phyloP scores from a whole-genome alignment of 1,139 yeast species.

The Suhomyces kunorum region DNA sequence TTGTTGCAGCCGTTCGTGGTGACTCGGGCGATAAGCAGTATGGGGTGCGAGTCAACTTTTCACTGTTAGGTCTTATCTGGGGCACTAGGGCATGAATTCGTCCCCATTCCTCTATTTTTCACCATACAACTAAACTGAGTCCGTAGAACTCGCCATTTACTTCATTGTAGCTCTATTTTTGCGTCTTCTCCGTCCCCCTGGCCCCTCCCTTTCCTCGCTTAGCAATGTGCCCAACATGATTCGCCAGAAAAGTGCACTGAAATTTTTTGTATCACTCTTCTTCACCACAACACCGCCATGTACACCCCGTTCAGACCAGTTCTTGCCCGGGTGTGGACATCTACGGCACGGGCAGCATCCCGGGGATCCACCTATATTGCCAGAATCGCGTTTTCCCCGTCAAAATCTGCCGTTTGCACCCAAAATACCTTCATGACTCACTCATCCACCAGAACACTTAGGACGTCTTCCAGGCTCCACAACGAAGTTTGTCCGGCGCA shows the following conservation, averaged over 20 bases:
- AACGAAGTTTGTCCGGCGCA: slow-evolving; percentile 3
- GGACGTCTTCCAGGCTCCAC: background rate
- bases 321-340: background rate
- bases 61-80: too few relatives aligned
- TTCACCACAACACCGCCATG: slow-evolving; percentile 1
- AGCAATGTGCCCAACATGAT: slow-evolving; percentile 7
- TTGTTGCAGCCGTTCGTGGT: too few relatives aligned
- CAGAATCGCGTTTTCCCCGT: background rate
- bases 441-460: too few relatives aligned
- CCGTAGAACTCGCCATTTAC: too few relatives aligned
- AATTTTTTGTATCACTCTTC: slow-evolving; percentile 5
- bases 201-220: slow-evolving; percentile 5
- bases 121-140: too few relatives aligned
- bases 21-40: too few relatives aligned
- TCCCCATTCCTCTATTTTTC: too few relatives aligned
- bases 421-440: slow-evolving; percentile 2
- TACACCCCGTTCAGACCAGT: background rate
- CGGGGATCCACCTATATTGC: background rate
- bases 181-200: background rate
- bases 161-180: too few relatives aligned
- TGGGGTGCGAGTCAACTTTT: too few relatives aligned
- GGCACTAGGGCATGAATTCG: too few relatives aligned
- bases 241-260: slow-evolving; percentile 9
- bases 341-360: background rate
- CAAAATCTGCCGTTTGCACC: slow-evolving; percentile 1